Evolutionary conservation across 2,329 filamentous ascomycete genomes (phyloP).

Genomic region (Ilyonectria robusta): DNA sequence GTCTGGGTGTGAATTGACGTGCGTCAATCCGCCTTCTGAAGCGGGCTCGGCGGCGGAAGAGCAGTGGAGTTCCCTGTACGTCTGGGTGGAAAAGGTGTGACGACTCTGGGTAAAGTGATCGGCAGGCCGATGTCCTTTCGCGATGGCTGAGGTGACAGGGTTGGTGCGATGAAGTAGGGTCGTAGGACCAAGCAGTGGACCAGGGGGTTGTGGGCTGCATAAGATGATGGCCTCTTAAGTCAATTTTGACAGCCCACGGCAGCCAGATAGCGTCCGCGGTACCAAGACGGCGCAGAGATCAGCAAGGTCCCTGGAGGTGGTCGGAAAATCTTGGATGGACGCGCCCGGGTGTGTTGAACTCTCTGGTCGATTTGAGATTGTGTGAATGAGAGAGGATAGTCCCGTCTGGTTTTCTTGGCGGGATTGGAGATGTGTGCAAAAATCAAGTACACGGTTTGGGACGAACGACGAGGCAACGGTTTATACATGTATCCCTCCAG

Average conservation of each 20-base stretch:
- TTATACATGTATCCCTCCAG: slow-evolving; percentile 39
- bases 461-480: slow-evolving; percentile 38
- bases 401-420: slow-evolving; percentile 17
- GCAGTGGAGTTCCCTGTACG: slow-evolving; percentile 55
- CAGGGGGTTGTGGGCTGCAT: slow-evolving; percentile 53
- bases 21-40: slow-evolving; percentile 56
- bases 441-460: slow-evolving; percentile 18
- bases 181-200: slow-evolving; percentile 53
- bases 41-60: slow-evolving; percentile 56
- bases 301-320: slow-evolving; percentile 40
- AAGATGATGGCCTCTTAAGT: slow-evolving; percentile 50
- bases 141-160: slow-evolving; percentile 62
- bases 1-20: slow-evolving; percentile 59
- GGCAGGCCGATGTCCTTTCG: slow-evolving; percentile 67
- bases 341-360: slow-evolving; percentile 11
- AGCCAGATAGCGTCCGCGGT: slow-evolving; percentile 48
- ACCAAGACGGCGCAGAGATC: slow-evolving; percentile 44
- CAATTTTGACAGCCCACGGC: slow-evolving; percentile 49
- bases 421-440: slow-evolving; percentile 23
- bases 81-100: slow-evolving; percentile 60
- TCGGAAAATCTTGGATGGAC: slow-evolving; percentile 37
- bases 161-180: slow-evolving; percentile 59
- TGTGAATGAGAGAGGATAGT: slow-evolving; percentile 4
- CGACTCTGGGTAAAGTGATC: slow-evolving; percentile 68
- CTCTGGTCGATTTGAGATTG: slow-evolving; percentile 18